A percentile compares a stretch with the other conserved stretches of the same genome.
phyloP scores from a whole-genome alignment of 148 eudicot species.

The Rhododendron vialii region DNA sequence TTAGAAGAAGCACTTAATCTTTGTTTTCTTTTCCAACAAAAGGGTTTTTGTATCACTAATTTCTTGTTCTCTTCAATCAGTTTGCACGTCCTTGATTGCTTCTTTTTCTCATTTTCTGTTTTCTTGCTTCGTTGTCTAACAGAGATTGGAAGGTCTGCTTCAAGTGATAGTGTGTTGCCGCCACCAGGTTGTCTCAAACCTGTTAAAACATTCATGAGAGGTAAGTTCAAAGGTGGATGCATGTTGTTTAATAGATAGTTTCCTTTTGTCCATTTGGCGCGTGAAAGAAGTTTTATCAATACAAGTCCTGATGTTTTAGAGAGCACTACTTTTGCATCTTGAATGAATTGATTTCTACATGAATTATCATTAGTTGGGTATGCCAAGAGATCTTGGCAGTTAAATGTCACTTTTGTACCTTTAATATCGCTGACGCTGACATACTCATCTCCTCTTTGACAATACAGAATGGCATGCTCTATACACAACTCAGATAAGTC shows the following conservation, averaged over 20 bases:
- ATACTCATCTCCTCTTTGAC: slow-evolving; percentile 4
- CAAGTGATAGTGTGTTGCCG: not conserved
- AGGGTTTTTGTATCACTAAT: not conserved
- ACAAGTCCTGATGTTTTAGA: not conserved
- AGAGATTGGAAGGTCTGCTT: slow-evolving; percentile 1
- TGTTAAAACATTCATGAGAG: not conserved
- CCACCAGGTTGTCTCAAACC: not conserved
- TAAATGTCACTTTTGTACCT: not conserved
- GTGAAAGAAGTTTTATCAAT: not conserved
- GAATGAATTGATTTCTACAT: not conserved
- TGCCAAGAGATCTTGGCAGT: not conserved
- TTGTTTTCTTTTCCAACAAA: not conserved
- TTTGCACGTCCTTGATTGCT: not conserved
- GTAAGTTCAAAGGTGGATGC: slow-evolving; percentile 1
- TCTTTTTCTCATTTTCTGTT: not conserved
- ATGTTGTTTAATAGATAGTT: not conserved
- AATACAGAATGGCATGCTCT: slow-evolving; percentile 63
- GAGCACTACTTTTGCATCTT: not conserved
- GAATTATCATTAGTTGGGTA: not conserved
- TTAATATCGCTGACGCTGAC: not conserved
- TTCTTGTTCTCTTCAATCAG: not conserved
- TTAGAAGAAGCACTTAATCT: not conserved
- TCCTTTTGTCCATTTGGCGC: not conserved
- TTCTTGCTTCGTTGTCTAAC: not conserved
- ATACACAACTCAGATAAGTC: slow-evolving; percentile 59